Evolutionary conservation across 2,329 filamentous ascomycete genomes (phyloP), one percentile per base, ranked within the genome.

Genomic region (Magnaporthales sp.): DNA sequence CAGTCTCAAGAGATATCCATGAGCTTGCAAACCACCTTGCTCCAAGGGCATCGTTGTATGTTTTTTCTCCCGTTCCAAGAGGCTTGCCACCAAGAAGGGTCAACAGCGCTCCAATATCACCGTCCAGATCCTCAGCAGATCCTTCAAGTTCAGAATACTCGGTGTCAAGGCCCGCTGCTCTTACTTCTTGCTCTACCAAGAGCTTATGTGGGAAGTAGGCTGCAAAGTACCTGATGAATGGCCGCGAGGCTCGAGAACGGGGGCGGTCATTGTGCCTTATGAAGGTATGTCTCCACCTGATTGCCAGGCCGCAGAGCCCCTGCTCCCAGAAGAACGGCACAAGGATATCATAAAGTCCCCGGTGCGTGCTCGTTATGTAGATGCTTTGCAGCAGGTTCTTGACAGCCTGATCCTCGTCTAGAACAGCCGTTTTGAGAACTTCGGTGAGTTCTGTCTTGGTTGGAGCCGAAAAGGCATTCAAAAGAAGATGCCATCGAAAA

Each of bases 1-100:
- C 86, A 70, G 89, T 85, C 67, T 93, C 87, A 10, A 93, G 80
- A 1, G 89, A 86, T 26, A 95, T 83, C 75, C 91, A 90, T 22
- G 79, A 79, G 67, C 82, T 89, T 10, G 93, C 93, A 74, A 97
- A 93, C 79, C 92, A 87, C 69, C 89, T 86, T n/a, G 93, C 90
- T 22, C 91, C 89, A 31, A 96, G 83, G 0, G 80, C 77, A 74
- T 95, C 91, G 72, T 86, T 89, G 69, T 87, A 84, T 9, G 77
- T 76, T 68, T 83, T 86, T 46, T 77, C 77, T 15, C 69, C 69
- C 29, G 79, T 76, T 26, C 77, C 76, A 68, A 77, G 78, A 1
- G 75, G 78, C 54, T 73, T 71, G n/a, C 78, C 77, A 30, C 79
- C 75, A 2, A 77, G 73, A n/a, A 73, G 74, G 66, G 80, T 73